phyloP scores from a whole-genome alignment of 805 yeast species.

The Sugiyamaella valdiviana region DNA sequence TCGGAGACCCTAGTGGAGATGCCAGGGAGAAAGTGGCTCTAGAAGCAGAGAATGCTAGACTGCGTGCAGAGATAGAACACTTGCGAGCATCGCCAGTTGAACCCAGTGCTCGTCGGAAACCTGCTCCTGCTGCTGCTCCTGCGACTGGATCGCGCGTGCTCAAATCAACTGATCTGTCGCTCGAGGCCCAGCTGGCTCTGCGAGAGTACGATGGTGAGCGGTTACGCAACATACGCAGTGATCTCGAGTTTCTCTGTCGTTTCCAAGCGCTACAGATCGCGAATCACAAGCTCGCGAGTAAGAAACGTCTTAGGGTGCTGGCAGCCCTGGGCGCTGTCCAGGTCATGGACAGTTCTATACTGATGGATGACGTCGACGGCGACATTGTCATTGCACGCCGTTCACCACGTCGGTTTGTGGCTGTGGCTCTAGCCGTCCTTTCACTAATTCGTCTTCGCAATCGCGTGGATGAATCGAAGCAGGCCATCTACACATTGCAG shows the following conservation, averaged over 20 bases:
- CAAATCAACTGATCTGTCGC: background rate
- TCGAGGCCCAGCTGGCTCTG: background rate
- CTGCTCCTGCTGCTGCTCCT: too few relatives aligned
- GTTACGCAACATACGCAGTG: conserved; percentile 2
- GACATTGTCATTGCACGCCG: background rate
- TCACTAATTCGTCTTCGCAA: conserved; percentile 4
- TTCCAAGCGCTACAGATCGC: conserved; percentile 7
- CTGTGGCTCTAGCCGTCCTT: conserved; percentile 9
- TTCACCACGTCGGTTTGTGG: background rate
- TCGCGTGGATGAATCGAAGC: background rate
- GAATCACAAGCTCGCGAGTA: conserved; percentile 3
- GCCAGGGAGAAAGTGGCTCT: background rate
- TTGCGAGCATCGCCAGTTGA: background rate
- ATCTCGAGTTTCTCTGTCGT: conserved; percentile 7
- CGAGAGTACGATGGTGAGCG: conserved; percentile 10
- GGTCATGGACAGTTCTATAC: conserved; percentile 5
- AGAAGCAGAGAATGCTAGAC: background rate
- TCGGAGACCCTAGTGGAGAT: background rate
- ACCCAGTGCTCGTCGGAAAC: too few relatives aligned
- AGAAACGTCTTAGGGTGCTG: conserved; percentile 5
- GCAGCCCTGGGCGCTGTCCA: conserved; percentile 4
- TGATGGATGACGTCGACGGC: background rate
- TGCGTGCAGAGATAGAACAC: background rate
- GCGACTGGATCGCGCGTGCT: background rate
- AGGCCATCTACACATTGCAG: background rate